Evolutionary conservation across 1,139 yeast species (phyloP).

Genomic region (Blastobotrys raffinosifermentans): DNA sequence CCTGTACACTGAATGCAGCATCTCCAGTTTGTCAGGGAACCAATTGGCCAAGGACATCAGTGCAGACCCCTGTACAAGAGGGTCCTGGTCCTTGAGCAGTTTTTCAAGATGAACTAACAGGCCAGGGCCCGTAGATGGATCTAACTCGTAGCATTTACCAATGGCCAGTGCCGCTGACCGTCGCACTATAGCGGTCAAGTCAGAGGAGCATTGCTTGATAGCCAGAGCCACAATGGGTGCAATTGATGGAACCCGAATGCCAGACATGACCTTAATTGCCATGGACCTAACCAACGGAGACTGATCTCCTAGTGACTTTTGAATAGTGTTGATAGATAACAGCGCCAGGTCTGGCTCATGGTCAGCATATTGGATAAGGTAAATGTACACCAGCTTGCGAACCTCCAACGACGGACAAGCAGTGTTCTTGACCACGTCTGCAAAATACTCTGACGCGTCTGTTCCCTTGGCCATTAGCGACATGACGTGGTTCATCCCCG

Average conservation of each 20-base stretch:
- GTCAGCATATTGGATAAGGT: slow-evolving; percentile 73
- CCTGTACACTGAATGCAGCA: slow-evolving; percentile 68
- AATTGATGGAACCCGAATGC: slow-evolving; percentile 72
- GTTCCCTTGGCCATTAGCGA: slow-evolving; percentile 60
- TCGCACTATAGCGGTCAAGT: slow-evolving; percentile 73
- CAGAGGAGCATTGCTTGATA: slow-evolving; percentile 61
- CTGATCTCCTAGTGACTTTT: slow-evolving; percentile 68
- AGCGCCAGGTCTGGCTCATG: slow-evolving; percentile 83
- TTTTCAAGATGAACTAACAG: slow-evolving; percentile 46
- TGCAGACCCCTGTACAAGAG: slow-evolving; percentile 66
- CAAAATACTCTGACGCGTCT: slow-evolving; percentile 59
- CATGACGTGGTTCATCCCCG: slow-evolving; percentile 74
- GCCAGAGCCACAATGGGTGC: slow-evolving; percentile 73
- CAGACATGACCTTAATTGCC: slow-evolving; percentile 74
- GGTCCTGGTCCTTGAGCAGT: slow-evolving; percentile 58
- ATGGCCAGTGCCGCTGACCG: slow-evolving; percentile 75
- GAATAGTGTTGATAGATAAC: slow-evolving; percentile 85
- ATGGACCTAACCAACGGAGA: slow-evolving; percentile 63
- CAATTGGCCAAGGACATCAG: slow-evolving; percentile 51
- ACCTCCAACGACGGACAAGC: slow-evolving; percentile 65
- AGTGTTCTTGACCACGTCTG: slow-evolving; percentile 85
- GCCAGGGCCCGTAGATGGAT: slow-evolving; percentile 39
- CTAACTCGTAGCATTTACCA: slow-evolving; percentile 52
- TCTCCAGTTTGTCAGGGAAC: slow-evolving; percentile 52
- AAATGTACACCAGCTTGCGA: slow-evolving; percentile 71